Evolutionary conservation across 495 filamentous ascomycete species (phyloP).

Genomic region (Rhypophila decipiens): DNA sequence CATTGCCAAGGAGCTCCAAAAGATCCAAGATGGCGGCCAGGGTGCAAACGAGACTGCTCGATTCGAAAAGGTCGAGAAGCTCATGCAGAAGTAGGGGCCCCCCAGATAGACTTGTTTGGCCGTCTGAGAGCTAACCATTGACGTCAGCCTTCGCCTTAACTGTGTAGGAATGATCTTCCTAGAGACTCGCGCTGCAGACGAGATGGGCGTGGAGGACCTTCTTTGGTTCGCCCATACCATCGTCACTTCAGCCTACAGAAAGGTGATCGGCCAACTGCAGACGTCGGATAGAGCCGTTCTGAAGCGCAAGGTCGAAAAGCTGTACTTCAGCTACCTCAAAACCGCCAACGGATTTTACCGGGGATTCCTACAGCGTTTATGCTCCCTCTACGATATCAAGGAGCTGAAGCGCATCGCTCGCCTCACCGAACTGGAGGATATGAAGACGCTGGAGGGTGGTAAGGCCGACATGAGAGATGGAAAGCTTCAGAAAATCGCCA

Average conservation of each 20-base stretch:
- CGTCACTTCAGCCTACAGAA: constrained; percentile 71
- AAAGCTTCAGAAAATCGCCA: constrained; percentile 49
- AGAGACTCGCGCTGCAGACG: constrained; percentile 64
- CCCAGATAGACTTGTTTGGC: constrained; percentile 10
- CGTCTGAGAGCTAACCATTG: constrained; percentile 14
- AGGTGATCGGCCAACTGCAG: constrained; percentile 41
- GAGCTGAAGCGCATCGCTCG: constrained; percentile 67
- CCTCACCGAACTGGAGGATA: constrained; percentile 55
- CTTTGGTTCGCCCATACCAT: constrained; percentile 77
- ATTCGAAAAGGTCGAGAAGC: constrained; percentile 52
- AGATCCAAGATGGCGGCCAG: constrained; percentile 36
- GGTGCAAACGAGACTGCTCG: constrained; percentile 45
- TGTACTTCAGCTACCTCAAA: constrained; percentile 79
- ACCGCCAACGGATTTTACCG: constrained; percentile 80
- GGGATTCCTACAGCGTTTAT: constrained; percentile 72
- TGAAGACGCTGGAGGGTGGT: constrained; percentile 25
- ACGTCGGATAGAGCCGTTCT: constrained; percentile 59
- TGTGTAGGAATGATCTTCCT: constrained; percentile 67
- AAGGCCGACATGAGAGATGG: constrained; percentile 36
- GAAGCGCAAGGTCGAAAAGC: constrained; percentile 69
- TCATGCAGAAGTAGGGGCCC: constrained; percentile 51
- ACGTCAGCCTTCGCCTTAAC: constrained; percentile 56
- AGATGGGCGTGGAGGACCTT: constrained; percentile 55
- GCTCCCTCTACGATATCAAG: constrained; percentile 63
- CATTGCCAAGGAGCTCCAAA: constrained; percentile 30